Conservation (phyloP, 768 basidiomycete species). For the Megacollybia marginata region DNA sequence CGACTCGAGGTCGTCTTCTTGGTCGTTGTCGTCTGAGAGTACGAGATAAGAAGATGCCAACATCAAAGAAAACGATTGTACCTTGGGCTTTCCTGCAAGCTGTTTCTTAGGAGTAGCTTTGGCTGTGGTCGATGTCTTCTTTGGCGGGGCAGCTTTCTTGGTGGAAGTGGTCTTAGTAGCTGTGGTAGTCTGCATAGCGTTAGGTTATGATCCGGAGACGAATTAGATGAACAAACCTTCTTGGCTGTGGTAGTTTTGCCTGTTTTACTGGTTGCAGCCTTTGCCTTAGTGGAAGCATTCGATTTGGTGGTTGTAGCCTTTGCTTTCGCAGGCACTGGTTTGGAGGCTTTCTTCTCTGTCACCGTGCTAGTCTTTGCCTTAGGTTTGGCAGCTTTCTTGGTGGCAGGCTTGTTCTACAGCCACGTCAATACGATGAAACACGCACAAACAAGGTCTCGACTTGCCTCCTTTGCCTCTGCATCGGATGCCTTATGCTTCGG, state of each 20-base stretch:
- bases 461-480: slow-evolving; percentile 34
- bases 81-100: slow-evolving; percentile 2
- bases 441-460: slow-evolving; percentile 21
- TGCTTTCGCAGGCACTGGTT: slow-evolving; percentile 23
- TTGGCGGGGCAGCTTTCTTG: slow-evolving; percentile 18
- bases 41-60: neutral
- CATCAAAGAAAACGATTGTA: too few species aligned
- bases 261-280: slow-evolving; percentile 4
- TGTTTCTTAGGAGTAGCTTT: slow-evolving; percentile 22
- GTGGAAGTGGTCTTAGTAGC: slow-evolving; percentile 2
- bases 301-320: slow-evolving; percentile 9
- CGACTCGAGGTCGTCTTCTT: slow-evolving; percentile 15
- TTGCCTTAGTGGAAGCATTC: slow-evolving; percentile 19
- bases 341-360: slow-evolving; percentile 16
- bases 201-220: neutral
- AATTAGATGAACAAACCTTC: slow-evolving; percentile 1
- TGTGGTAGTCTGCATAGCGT: slow-evolving; percentile 1
- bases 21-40: slow-evolving; percentile 2
- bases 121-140: slow-evolving; percentile 24
- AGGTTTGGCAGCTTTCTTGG: slow-evolving; percentile 10
- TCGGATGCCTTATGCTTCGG: slow-evolving; percentile 28
- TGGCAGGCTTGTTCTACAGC: slow-evolving; percentile 13
- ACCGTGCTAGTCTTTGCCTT: slow-evolving; percentile 16
- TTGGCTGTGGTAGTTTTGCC: neutral
- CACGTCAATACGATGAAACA: slow-evolving; percentile 6